These are phyloP conservation scores for Ophiostoma populinum DNA, from an alignment of 2,329 filamentous ascomycete genomes.

Conservation along the genomic window DNA sequence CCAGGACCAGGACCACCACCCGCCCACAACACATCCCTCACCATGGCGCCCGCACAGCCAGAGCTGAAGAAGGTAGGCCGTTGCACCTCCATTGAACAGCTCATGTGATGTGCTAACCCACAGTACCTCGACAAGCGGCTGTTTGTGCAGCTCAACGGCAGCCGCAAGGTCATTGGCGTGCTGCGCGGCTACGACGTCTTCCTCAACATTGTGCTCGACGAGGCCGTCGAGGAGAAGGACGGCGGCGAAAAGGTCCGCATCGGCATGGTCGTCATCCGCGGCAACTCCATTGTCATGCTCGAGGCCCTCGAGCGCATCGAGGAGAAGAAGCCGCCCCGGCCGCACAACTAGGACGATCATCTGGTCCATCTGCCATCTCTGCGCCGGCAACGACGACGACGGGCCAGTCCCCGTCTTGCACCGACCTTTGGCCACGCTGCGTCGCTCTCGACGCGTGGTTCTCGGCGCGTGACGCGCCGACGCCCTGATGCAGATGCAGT, in stretches of 20 bases:
- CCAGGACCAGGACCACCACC: constrained; percentile 7
- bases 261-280: constrained; percentile 93
- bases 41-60: constrained; percentile 96
- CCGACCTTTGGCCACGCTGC: no score
- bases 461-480: no score
- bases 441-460: no score
- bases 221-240: constrained; percentile 86
- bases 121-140: constrained; percentile 99
- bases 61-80: constrained; percentile 83
- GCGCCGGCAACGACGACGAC: background rate
- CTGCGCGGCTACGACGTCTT: constrained; percentile 97
- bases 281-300: constrained; percentile 96
- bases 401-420: no score
- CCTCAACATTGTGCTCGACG: constrained; percentile 93
- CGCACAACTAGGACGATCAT: constrained; percentile 1
- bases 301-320: constrained; percentile 61
- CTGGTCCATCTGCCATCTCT: no score
- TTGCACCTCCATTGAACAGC: no score
- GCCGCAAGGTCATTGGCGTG: constrained; percentile 88
- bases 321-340: constrained; percentile 29
- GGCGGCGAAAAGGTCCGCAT: constrained; percentile 79
- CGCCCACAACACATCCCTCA: constrained; percentile 18
- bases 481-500: no score
- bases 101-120: background rate
- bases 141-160: constrained; percentile 94